Percentiles rank a stretch among this genome's conserved stretches.
Conservation (phyloP, 2,329 filamentous ascomycete species). For the Colletotrichum orbiculare region DNA sequence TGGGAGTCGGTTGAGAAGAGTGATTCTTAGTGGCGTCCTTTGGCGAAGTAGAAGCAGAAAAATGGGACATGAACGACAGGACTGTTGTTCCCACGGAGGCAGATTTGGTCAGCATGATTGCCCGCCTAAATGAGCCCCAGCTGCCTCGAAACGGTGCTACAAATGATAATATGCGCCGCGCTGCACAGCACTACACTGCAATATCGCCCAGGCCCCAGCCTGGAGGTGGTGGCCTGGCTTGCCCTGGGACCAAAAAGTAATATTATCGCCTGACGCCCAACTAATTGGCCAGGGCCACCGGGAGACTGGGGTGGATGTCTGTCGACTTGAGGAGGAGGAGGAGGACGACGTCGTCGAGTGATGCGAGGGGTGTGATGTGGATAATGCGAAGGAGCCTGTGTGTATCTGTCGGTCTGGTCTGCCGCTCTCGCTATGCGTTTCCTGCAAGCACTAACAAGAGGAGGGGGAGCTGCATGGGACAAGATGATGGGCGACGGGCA, state of each 20-base stretch:
- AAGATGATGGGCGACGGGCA: too few species aligned
- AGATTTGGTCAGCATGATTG: conserved; percentile 36
- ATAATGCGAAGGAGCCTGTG: too few species aligned
- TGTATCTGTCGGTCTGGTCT: too few species aligned
- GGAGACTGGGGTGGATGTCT: neutral
- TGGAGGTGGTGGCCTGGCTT: too few species aligned
- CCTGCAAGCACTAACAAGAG: too few species aligned
- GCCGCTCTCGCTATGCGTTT: too few species aligned
- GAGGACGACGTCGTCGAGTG: neutral
- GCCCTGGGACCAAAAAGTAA: conserved; percentile 10
- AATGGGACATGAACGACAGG: conserved; percentile 88
- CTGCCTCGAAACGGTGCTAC: neutral
- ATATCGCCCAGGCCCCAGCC: too few species aligned
- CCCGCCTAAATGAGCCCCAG: conserved; percentile 5
- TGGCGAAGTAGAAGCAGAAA: conserved; percentile 71
- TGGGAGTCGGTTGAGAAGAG: conserved; percentile 50
- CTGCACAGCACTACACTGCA: too few species aligned
- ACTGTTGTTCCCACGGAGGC: conserved; percentile 61
- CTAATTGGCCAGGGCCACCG: conserved; percentile 32
- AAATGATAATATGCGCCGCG: neutral
- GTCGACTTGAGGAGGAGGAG: conserved; percentile 3
- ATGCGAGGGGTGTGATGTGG: neutral
- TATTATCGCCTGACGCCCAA: conserved; percentile 31
- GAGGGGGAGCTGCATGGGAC: too few species aligned
- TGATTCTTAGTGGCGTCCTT: conserved; percentile 49